Base-by-base conservation (phyloP, 2,329 filamentous ascomycete genomes). In the Penicillium sp. region DNA sequence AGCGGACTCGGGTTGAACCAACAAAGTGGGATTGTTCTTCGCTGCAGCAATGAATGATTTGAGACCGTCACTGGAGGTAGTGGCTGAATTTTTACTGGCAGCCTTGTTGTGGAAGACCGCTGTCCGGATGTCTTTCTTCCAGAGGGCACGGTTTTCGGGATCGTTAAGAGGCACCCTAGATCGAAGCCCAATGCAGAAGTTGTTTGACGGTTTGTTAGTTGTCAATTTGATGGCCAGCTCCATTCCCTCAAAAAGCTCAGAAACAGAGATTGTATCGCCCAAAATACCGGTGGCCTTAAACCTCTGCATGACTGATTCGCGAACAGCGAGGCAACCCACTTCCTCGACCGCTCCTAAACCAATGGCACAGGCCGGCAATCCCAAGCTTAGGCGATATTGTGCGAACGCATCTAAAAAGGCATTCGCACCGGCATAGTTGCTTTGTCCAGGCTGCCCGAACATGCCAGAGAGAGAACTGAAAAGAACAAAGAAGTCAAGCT, bases 401-500 rank as follows among this genome's bases (percentile, higher is more conserved):
- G 58, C 55, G 4, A 71, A 63, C 0, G 62, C 56, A 45, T 78
- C 73, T 21, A 74, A 66, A 55, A 74, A 79, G 0, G 68, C 68
- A 39, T 75, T 76, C 2, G 68, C 76, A 5, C 73, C 69, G 9
- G 72, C 70, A 52, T 80, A 79, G 26, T 69, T 73, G 1, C 70
- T 69, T 52, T 77, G 63, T 26, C 66, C 67, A 33, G 60, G 41
- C 35, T 65, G 63, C 8, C 73, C 70, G 37, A 77, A 55, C 1
- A 73, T 64, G 9, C 73, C 72, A 5, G 68, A 66, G 0, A 73
- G 57, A 0, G 75, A 78, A 0, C 72, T 74, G 7, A 78, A 62
- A 22, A 76, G 60, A 19, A 79, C 56, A 61, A 80, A 79, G 63
- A 80, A 80, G 56, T 80, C 77, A 3, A 80, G 66, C 14, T 50